A percentile compares a stretch with the other conserved stretches of the same genome.
Conservation (phyloP, 352 stramenopile species). For the Aphanomyces astaci region DNA sequence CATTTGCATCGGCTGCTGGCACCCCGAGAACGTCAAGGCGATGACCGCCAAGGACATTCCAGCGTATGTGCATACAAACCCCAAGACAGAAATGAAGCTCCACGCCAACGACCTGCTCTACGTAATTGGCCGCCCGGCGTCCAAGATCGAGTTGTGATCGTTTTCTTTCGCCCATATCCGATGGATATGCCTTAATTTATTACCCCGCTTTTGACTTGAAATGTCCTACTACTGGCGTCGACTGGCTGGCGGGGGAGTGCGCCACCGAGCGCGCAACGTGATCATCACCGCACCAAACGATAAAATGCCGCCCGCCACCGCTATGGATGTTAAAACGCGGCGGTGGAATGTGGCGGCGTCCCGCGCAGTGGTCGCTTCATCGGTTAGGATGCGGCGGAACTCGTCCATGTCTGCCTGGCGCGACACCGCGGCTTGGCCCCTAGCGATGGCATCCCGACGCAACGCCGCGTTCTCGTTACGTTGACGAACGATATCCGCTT, state of each 20-base stretch:
- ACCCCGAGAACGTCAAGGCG: conserved; percentile 25
- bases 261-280: neutral
- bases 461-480: neutral
- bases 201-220: neutral
- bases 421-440: neutral
- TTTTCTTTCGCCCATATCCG: no score
- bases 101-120: conserved; percentile 57
- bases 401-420: neutral
- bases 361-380: neutral
- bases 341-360: neutral
- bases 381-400: neutral
- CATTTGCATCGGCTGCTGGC: conserved; percentile 57
- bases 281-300: neutral
- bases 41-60: conserved; percentile 40
- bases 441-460: neutral
- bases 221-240: neutral
- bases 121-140: conserved; percentile 58
- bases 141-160: conserved; percentile 20
- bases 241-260: no score
- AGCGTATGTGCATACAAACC: conserved; percentile 59
- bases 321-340: neutral
- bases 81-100: conserved; percentile 45
- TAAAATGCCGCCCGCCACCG: neutral
- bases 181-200: no score
- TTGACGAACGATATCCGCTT: neutral